Base-by-base conservation (phyloP, 352 stramenopile genomes). In the Sclerospora graminicola region DNA sequence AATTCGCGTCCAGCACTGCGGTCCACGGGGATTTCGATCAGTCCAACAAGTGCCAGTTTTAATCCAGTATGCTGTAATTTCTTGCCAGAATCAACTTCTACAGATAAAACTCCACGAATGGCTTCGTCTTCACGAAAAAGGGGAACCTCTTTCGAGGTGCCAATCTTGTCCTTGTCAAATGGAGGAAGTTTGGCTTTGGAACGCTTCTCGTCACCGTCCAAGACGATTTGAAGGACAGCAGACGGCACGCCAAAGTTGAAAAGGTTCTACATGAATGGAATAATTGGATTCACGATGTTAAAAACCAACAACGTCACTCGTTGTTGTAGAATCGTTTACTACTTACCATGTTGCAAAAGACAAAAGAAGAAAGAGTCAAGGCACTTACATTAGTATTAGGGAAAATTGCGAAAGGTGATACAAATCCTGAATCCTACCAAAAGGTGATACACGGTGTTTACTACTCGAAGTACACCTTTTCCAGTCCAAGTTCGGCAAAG, bases 1-100 rank as follows among this genome's bases (percentile, higher is more conserved):
- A 99, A 99, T 51, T 98, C 92, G 50, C 95, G 90, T 21, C 69
- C 54, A 6, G 74, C 66, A 33, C 56, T 65, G 24, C 79, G 77
- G 35, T 96, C 88, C 42, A 89, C 57, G 3, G 71, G 86, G 34
- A 91, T 63, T 48, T 95, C 84, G 63, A 98, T 97, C 19, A 94
- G 66, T 11, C 95, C 95, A 34, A 98, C 73, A 40, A 99, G 78
- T 63, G 98, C 89, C 8, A 98, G 68, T 41, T 94, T 96, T 34
- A 99, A 85, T 20, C 96, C 96, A 6, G 89, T 74, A 67, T 99
- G 94, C 54, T 99, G 94, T 15, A 98, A 61, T 27, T 89, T 95
- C 58, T 97, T 97, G 16, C 83, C 84, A 15, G 69, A 65, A 8
- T 89, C 71, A 6, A 98, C 56, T 19, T 56, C 36, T 14, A 96